Evolutionary conservation across 495 filamentous ascomycete genomes (phyloP), one percentile per base, ranked within the genome.

Genomic region (Hapsidospora chrysogenum): DNA sequence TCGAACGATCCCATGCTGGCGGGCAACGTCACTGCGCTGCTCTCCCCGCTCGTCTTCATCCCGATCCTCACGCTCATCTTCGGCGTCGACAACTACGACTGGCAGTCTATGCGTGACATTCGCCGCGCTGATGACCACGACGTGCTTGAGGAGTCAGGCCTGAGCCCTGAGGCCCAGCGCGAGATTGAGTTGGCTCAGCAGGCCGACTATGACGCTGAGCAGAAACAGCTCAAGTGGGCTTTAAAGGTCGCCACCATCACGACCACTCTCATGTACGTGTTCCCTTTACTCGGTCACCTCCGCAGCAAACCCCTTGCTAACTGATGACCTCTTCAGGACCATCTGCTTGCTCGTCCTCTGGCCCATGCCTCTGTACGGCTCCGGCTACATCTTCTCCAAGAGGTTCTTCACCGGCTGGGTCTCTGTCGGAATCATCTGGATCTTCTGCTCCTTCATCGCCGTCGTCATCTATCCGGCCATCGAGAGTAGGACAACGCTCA

Each of bases 351-450:
- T 85, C 7, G 61, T 87, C 16, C 63, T 85, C 29, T 87, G 81
- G 81, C 81, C 81, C 3, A 82, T 85, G 56, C 81, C 81, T 1
- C 70, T 87, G 72, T 87, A 83, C 46, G 81, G 77, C 9, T 57
- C 58, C 2, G 65, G 65, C 4, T 87, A 87, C 42, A 61, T 85
- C 16, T 85, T 85, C 57, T 74, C 66, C 49, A 78, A 76, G 58
- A 61, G 64, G 41, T 85, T 85, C 60, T 85, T 85, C 58, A 81
- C 78, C 0, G 80, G 80, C 17, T 85, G 80, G 80, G 68, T 84
- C 11, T 52, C 63, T 22, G 74, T 85, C 0, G 80, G 76, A 0
- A 72, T 85, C 23, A 33, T 79, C 5, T 85, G 80, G 80, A 52
- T 84, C 41, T 81, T 85, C 51, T 68, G 61, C 46, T 71, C 66